phyloP scores from a whole-genome alignment of 2,329 filamentous ascomycete genomes.

The Furcasterigmium furcatum region DNA sequence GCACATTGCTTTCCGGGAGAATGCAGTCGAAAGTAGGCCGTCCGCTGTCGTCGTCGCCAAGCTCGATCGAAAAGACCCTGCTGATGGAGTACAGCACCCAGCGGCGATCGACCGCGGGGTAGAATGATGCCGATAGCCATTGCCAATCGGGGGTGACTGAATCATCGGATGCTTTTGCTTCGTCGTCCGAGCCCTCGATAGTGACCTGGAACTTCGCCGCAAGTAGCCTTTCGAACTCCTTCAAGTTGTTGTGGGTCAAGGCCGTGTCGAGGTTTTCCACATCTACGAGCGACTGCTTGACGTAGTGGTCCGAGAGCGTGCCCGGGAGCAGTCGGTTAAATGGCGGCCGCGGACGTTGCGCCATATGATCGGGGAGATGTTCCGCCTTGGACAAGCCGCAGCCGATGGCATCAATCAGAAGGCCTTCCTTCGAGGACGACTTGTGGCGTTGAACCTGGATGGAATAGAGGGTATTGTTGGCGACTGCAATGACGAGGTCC shows the following conservation, averaged over 20 bases:
- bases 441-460: conserved; percentile 66
- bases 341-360: conserved; percentile 4
- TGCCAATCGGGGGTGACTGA: conserved; percentile 42
- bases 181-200: conserved; percentile 13
- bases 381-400: conserved; percentile 42
- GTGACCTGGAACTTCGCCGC: conserved; percentile 38
- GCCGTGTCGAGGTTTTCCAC: conserved; percentile 44
- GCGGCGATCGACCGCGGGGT: conserved; percentile 58
- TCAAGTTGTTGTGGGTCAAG: conserved; percentile 40
- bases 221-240: conserved; percentile 46
- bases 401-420: conserved; percentile 72
- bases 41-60: conserved; percentile 6
- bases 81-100: conserved; percentile 64
- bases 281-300: conserved; percentile 40
- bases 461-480: conserved; percentile 62
- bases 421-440: conserved; percentile 53
- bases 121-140: conserved; percentile 38
- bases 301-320: conserved; percentile 46
- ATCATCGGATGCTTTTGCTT: conserved; percentile 8
- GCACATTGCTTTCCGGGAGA: conserved; percentile 49
- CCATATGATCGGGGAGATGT: conserved; percentile 5
- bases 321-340: conserved; percentile 38
- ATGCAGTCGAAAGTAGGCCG: conserved; percentile 29
- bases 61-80: conserved; percentile 56
- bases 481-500: conserved; percentile 62